Evolutionary conservation across 1,284 basidiomycete species (phyloP).

Genomic region (Trichosporon faecale): DNA sequence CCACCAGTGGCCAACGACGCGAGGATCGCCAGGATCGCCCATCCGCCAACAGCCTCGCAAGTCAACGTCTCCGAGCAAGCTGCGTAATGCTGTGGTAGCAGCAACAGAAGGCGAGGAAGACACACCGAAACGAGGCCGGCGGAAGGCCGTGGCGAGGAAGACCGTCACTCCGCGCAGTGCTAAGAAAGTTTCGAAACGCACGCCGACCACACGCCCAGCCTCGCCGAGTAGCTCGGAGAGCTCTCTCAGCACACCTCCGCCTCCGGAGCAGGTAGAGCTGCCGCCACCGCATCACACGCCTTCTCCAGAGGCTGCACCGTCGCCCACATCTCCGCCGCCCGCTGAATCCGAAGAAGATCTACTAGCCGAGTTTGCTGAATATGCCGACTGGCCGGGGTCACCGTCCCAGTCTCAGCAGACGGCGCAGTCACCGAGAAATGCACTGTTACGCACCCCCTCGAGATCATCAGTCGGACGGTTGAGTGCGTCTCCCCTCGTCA

Average conservation of each 20-base stretch:
- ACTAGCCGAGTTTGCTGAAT: slow-evolving; percentile 13
- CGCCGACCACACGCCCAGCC: background rate
- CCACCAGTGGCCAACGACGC: slow-evolving; percentile 24
- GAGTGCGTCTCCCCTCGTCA: background rate
- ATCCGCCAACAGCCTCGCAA: background rate
- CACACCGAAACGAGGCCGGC: background rate
- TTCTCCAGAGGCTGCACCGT: background rate
- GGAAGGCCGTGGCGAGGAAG: background rate
- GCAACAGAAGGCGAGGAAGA: background rate
- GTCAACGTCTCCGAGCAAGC: background rate
- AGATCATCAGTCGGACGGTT: background rate
- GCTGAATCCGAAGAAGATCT: slow-evolving; percentile 2
- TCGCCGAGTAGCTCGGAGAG: background rate
- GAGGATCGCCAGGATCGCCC: background rate
- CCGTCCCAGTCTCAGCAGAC: background rate
- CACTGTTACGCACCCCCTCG: background rate
- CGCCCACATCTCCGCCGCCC: background rate
- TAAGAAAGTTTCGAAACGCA: background rate
- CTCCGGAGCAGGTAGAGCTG: background rate
- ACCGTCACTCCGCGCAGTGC: background rate
- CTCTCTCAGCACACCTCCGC: background rate
- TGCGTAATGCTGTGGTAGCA: background rate
- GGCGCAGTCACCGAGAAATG: background rate
- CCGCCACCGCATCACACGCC: background rate
- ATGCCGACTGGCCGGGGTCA: slow-evolving; percentile 7